Conservation (phyloP, 2,329 filamentous ascomycete genomes). For the Aureobasidium zeae region DNA sequence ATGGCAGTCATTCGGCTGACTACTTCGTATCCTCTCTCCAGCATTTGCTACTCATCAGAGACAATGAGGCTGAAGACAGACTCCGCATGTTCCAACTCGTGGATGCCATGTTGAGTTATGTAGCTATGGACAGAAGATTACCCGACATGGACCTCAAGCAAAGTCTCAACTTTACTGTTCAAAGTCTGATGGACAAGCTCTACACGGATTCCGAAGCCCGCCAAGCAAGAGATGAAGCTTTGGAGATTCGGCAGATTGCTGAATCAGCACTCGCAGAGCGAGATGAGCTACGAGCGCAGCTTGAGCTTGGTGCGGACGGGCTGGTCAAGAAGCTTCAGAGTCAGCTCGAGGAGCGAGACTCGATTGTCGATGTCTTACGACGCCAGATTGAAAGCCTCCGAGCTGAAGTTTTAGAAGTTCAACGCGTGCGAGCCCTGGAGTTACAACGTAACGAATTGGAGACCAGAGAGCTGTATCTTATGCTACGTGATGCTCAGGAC, state of each 20-base stretch:
- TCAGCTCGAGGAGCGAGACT: conserved; percentile 84
- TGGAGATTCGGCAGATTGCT: conserved; percentile 84
- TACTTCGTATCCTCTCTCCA: conserved; percentile 95
- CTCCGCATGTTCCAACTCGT: conserved; percentile 95
- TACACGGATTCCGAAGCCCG: conserved; percentile 94
- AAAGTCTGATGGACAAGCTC: conserved; percentile 86
- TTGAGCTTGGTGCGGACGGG: conserved; percentile 87
- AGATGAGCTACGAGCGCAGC: conserved; percentile 82
- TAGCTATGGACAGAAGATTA: conserved; percentile 91
- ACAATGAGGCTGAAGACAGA: conserved; percentile 85
- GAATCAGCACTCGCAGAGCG: conserved; percentile 93
- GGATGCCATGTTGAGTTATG: conserved; percentile 97
- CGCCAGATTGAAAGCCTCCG: conserved; percentile 83
- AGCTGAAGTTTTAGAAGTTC: conserved; percentile 77
- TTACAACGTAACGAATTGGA: conserved; percentile 91
- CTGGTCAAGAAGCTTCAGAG: conserved; percentile 86
- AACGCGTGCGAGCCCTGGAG: conserved; percentile 78
- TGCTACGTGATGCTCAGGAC: conserved; percentile 95
- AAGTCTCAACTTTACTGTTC: conserved; percentile 93
- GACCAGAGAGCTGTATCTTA: conserved; percentile 91
- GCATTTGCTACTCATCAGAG: conserved; percentile 83
- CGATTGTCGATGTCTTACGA: conserved; percentile 79
- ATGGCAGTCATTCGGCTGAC: conserved; percentile 78
- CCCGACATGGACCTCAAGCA: conserved; percentile 98
- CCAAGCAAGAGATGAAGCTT: conserved; percentile 81